Conservation (phyloP, 1,284 basidiomycete genomes). For the Stereum hirsutum region DNA sequence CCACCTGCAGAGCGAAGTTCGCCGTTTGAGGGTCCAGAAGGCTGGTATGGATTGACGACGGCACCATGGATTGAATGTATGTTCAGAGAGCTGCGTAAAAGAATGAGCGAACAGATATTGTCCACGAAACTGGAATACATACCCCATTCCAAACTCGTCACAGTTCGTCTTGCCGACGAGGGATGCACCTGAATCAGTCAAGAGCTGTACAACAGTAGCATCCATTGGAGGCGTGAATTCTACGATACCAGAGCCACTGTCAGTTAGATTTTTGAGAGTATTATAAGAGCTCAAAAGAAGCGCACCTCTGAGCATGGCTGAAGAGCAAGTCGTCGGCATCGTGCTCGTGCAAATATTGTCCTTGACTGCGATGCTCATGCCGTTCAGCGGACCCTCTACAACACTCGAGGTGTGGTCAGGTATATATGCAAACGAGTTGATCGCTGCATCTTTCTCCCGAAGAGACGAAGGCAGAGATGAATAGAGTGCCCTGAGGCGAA, state of each 20-base stretch:
- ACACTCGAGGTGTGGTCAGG: constrained; percentile 5
- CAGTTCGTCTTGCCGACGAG: constrained; percentile 90
- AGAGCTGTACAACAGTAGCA: constrained; percentile 71
- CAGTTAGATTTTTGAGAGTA: background rate
- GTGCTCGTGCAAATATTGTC: constrained; percentile 75
- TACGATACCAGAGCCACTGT: constrained; percentile 21
- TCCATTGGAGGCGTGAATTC: constrained; percentile 80
- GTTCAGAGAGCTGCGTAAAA: constrained; percentile 57
- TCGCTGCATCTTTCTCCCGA: too few relatives aligned
- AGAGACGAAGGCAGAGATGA: too few relatives aligned
- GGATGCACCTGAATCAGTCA: constrained; percentile 59
- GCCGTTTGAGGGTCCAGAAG: constrained; percentile 13
- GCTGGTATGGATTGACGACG: constrained; percentile 65
- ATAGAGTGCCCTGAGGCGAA: too few relatives aligned
- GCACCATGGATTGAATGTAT: constrained; percentile 63
- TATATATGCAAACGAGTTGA: constrained; percentile 32
- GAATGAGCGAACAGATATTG: constrained; percentile 11
- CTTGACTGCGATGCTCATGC: constrained; percentile 62
- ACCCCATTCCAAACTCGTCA: constrained; percentile 99
- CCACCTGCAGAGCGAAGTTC: constrained; percentile 68
- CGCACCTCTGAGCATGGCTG: constrained; percentile 60
- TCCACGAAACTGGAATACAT: constrained; percentile 13
- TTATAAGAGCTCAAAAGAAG: background rate
- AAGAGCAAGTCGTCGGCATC: constrained; percentile 75
- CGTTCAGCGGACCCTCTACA: constrained; percentile 23